Base-by-base conservation (phyloP, 2,329 filamentous ascomycete genomes). In the Calonectria henricotiae region DNA sequence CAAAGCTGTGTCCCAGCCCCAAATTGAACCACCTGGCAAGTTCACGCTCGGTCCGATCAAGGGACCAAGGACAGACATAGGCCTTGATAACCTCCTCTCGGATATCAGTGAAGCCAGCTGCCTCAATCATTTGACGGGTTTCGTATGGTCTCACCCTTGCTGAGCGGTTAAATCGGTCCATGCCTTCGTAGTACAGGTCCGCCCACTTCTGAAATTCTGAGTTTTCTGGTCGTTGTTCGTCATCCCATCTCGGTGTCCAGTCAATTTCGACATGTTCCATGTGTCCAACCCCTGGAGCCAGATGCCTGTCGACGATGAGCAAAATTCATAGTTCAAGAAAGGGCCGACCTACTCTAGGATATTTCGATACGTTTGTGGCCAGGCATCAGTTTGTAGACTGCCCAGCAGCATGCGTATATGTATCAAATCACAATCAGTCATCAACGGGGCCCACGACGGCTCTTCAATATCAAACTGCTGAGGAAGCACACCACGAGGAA, bases 231-330 rank as follows among this genome's bases (percentile, higher is more conserved):
- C 93, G 82, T 1, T 89, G 89, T 41, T 88, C 87, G 75, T 93
- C 90, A 72, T 94, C 92, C 78, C 90, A 93, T 62, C 90, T 90
- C 20, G 94, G 94, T 58, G 89, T 86, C 82, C 93, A 93, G 81
- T 98, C 94, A 65, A 98, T 92, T 80, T 98, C 96, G 58, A 97
- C 89, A 75, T 97, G 94, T 82, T 98, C 95, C 66, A 98, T 87
- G 79, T 88, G 89, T 65, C 95, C 96, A 46, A 85, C 87, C 1
- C 92, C 91, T 1, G 94, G 94, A 75, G 90, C 91, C 30, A 98
- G 86, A 79, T 97, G 93, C 64, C 92, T 94, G 58, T 46, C 32
- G 55, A 35, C 30, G 51, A 47, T 78, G 65, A 77, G 72, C 17
- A 27, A 35, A 17, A 47, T 44, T 15, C n/a, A 30, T 25, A n/a